Evolutionary conservation across 2,329 filamentous ascomycete species (phyloP), one percentile per base, ranked within the genome.

Genomic region (Venturia effusa): DNA sequence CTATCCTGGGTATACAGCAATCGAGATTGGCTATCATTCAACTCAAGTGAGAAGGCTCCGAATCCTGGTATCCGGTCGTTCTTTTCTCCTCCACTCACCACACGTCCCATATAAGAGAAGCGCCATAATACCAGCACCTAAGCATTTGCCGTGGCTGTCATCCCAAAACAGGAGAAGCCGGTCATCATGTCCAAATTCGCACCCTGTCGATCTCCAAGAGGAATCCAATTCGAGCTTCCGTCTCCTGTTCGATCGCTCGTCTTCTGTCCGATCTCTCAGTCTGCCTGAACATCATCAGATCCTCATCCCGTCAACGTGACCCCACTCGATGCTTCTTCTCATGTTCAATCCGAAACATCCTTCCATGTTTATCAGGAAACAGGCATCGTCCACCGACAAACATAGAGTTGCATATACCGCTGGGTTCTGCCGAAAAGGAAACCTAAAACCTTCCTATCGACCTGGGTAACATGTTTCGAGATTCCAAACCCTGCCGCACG

Each of bases 1-100:
- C n/a, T n/a, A n/a, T n/a, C n/a, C n/a, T n/a, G n/a, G n/a, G n/a
- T n/a, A 51, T 11, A 6, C 45, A 11, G 22, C 45, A 2, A 10
- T 27, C 24, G 45, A 51, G 45, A 51, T 51, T 51, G n/a, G 24
- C 1, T 5, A 24, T 10, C 45, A 24, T 27, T 51, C 24, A 24
- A 51, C 24, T 24, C 2, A 30, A 27, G 45, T 24, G 1, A 34
- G 13, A 30, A n/a, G 13, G 51, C 51, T 55, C 51, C 27, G 27
- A 55, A 15, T 34, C 30, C 27, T 55, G 51, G 15, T 55, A 34
- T 57, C 27, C 51, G 51, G 30, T 57, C 51, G n/a, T 57, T 37
- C 30, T 57, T 34, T 57, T 57, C 34, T 30, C 51, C 51, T 57
- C 51, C 51, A 57, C 27, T 57, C 51, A 57, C 27, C 51, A 32